These are phyloP conservation scores for Chalara sp. DNA, from an alignment of 2,329 filamentous ascomycete species.

Conservation along the genomic window DNA sequence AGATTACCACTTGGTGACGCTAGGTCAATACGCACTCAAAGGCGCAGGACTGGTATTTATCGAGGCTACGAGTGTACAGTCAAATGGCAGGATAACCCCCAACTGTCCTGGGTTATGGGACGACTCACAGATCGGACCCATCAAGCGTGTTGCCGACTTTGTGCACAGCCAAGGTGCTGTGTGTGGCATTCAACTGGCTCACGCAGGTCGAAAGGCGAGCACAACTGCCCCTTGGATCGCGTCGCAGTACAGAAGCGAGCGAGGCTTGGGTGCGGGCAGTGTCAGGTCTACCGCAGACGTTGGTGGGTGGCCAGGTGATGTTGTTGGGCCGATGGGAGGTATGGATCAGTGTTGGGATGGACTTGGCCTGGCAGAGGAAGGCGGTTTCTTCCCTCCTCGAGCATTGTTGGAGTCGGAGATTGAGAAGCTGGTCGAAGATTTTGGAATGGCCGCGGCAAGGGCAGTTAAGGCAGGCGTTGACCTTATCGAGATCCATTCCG, in stretches of 20 bases:
- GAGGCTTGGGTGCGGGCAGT: conserved; percentile 48
- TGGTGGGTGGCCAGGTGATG: conserved; percentile 50
- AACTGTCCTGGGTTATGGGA: conserved; percentile 77
- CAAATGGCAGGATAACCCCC: conserved; percentile 78
- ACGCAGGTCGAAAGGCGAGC: conserved; percentile 68
- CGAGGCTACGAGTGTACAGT: conserved; percentile 69
- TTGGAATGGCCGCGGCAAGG: conserved; percentile 48
- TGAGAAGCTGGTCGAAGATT: conserved; percentile 53
- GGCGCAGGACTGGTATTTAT: conserved; percentile 69
- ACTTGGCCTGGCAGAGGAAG: conserved; percentile 42
- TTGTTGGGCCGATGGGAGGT: conserved; percentile 45
- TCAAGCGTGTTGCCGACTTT: conserved; percentile 68
- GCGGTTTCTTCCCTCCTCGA: conserved; percentile 57
- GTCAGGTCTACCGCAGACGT: conserved; percentile 42
- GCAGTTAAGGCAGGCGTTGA: conserved; percentile 63
- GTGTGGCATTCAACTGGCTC: conserved; percentile 73
- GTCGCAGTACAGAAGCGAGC: conserved; percentile 32
- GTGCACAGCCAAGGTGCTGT: conserved; percentile 72
- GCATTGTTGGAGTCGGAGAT: conserved; percentile 61
- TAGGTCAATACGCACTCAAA: conserved; percentile 69
- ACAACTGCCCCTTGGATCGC: conserved; percentile 56
- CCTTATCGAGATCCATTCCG: conserved; percentile 72
- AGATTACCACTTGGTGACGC: conserved; percentile 75
- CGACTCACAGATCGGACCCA: conserved; percentile 65
- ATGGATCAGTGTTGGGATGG: conserved; percentile 54